These are phyloP conservation scores for Leptodontidium sp. DNA, from an alignment of 2,329 filamentous ascomycete species.

Conservation along the genomic window DNA sequence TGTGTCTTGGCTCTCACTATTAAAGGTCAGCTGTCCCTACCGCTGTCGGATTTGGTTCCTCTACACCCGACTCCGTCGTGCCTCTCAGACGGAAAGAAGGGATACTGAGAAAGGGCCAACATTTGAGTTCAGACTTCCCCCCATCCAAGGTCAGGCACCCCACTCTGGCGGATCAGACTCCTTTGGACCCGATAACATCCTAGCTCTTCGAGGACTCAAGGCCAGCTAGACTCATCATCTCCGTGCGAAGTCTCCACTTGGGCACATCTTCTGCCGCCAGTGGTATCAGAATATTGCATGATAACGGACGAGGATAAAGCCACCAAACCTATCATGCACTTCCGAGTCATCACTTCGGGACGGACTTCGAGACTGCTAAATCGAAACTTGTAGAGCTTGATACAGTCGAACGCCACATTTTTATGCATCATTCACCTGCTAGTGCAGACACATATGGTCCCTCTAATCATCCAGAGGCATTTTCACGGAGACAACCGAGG, in stretches of 20 bases:
- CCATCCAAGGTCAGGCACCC: neutral
- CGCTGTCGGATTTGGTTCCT: neutral
- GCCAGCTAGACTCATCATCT: neutral
- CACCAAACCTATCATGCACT: too few species aligned
- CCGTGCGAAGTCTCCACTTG: neutral
- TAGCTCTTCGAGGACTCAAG: too few species aligned
- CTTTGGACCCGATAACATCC: neutral
- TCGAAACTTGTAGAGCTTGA: too few species aligned
- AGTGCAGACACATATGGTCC: neutral
- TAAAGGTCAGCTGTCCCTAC: conserved; percentile 1
- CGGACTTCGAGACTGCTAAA: too few species aligned
- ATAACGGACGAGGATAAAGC: too few species aligned
- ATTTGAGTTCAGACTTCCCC: neutral
- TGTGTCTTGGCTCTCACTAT: conserved; percentile 1
- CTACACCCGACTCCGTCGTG: neutral
- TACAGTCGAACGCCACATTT: neutral
- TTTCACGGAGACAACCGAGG: too few species aligned
- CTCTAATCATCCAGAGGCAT: neutral
- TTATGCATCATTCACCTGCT: neutral
- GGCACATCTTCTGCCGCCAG: neutral
- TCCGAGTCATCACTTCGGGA: too few species aligned
- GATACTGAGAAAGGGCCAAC: neutral
- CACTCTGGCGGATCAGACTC: conserved; percentile 5
- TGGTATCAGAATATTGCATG: too few species aligned
- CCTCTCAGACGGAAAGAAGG: neutral